Evolutionary conservation across 306 rosid species (phyloP), one percentile per base, ranked within the genome.

Genomic region (Crotalaria pallida): DNA sequence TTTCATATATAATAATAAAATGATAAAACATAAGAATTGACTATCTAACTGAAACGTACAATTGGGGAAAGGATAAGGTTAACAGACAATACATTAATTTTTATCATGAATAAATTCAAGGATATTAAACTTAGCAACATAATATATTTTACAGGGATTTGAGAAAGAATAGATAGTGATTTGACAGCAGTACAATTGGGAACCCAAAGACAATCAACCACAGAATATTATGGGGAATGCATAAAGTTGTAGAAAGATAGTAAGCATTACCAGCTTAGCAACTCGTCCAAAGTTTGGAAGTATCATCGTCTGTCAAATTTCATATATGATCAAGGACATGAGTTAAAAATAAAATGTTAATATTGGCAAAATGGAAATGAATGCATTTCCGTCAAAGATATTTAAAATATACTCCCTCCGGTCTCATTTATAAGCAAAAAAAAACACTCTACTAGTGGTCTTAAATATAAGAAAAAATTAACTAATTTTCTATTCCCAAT

Each of bases 231-330:
- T 48, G 72, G 11, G 23, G 29, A n/a, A 61, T 52, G 53, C n/a
- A 26, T 31, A 72, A 53, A 62, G 18, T 18, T 36, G 33, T 68
- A 45, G 47, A 77, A 36, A 66, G 59, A 52, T 19, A 68, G 57
- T 57, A 63, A 84, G 29, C 55, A 64, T 83, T 94, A 94, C 99
- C 99, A 94, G 89, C 84, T 91, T 91, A 48, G 91, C 87, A 68
- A 87, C 67, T 44, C 96, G 97, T 29, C 89, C 95, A 71, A 91
- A 68, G 72, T 83, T 85, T 65, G 99, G 99, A 56, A 94, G 96
- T 84, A 94, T 87, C 97, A 94, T 88, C 1, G 99, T 91, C 99
- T 94, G 91, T 51, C 36, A 56, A 73, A 36, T 50, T 59, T 58
- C 67, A 57, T 21, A 62, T 16, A 51, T 45, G 47, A 12, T 29